Evolutionary conservation across 148 eudicot genomes (phyloP), one percentile per base, ranked within the genome.

Genomic region (Cornus controversa): DNA sequence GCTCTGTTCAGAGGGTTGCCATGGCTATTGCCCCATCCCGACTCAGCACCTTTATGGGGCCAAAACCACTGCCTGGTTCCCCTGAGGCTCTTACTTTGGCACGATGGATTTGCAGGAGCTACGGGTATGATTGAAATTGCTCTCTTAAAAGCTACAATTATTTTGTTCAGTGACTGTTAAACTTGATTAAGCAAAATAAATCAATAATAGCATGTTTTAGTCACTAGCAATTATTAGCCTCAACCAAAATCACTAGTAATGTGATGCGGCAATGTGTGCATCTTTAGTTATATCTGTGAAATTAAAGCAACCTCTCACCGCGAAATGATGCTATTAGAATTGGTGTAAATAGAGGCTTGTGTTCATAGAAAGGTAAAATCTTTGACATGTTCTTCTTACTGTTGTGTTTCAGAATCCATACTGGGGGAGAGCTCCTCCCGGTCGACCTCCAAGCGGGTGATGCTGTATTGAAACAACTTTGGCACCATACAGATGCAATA

Each of bases 31-130:
- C 91, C 65, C 91, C 93, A 10, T 84, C 85, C 15, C 84, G 76
- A n/a, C 66, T 82, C 8, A 62, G 73, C 80, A 42, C 85, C 15
- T 74, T 80, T 20, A 6, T 77, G 73, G 82, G 78, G 16, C 84
- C 89, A 5, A 90, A 84, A 65, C 45, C 80, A 18, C 77, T 83
- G 14, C 89, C 91, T 64, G 89, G 91, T 66, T 82, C 87, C 16
- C 89, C 93, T 1, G 91, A 90, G 76, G 93, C 93, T 79, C 83
- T 85, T 6, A 90, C 91, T 36, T 79, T 90, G 69, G 87, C 91
- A 3, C 75, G 82, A 42, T 87, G 93, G 93, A 84, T 87, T 50
- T 86, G 81, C 79, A 71, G 87, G 66, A 90, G 93, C 84, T 90
- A 90, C 75, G 82, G 85, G 93, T 87, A 71, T 29, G 81, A 62